Base-by-base conservation (phyloP, 768 basidiomycete genomes). In the Russula virescens region DNA sequence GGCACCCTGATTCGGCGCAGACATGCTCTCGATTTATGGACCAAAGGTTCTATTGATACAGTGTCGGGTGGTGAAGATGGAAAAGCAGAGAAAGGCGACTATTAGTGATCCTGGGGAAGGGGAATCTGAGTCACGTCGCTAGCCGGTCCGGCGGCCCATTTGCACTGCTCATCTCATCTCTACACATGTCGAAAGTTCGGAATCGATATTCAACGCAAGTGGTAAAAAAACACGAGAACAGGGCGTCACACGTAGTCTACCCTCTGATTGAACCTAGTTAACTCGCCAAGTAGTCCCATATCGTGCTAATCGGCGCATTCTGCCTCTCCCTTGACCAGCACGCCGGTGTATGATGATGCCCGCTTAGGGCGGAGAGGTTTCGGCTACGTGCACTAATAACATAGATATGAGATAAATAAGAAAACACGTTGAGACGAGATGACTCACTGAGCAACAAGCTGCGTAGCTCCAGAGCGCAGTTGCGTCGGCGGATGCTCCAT, bases 1-100 rank as follows among this genome's bases (percentile, higher is more conserved):
- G 35, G 75, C 68, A n/a, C 72, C 54, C 42, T 71, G 60, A 61
- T 76, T 78, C 28, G 69, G 68, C 23, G 74, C 71, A 31, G 80
- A 69, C 77, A 81, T 81, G 14, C 42, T 55, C 28, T 35, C n/a
- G 7, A 47, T 50, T 31, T 63, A 55, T 68, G 40, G 13, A 46
- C 21, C 19, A 51, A 47, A 48, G 16, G 53, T 18, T 54, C 35
- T 54, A 66, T 51, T 55, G 54, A 49, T 52, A 46, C 28, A 50
- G 59, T 3, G 31, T 38, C 34, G 47, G 48, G 31, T 23, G 52
- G 18, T 35, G 55, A 56, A 26, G 52, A 49, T 47, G 18, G 34
- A 21, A 51, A 23, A 47, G 26, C 45, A 18, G 8, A 26, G 7
- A 46, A 21, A 42, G 2, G 21, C 7, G 25, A n/a, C 19, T 28